phyloP scores from a whole-genome alignment of 345 rosid genomes.

The Xanthoceras sorbifolium region DNA sequence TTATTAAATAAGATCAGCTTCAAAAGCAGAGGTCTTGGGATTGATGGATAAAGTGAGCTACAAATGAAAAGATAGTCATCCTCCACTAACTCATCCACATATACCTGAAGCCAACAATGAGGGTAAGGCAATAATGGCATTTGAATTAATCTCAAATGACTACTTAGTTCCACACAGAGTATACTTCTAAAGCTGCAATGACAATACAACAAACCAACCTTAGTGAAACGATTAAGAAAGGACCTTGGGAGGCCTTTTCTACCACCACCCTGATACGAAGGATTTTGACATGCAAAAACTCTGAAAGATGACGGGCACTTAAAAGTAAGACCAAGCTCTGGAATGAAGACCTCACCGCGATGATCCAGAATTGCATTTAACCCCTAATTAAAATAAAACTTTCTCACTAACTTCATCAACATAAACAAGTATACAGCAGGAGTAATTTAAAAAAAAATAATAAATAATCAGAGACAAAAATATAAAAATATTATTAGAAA shows the following conservation, averaged over 20 bases:
- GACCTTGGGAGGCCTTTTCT: slow-evolving; percentile 97
- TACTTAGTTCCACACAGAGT: not conserved
- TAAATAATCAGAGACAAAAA: slow-evolving; percentile 5
- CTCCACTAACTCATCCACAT: slow-evolving; percentile 84
- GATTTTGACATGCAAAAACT: slow-evolving; percentile 97
- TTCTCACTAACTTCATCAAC: not conserved
- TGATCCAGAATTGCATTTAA: slow-evolving; percentile 96
- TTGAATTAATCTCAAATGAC: not conserved
- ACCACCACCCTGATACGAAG: slow-evolving; percentile 97
- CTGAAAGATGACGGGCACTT: slow-evolving; percentile 82
- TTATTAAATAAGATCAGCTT: slow-evolving; percentile 78
- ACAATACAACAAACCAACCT: slow-evolving; percentile 46
- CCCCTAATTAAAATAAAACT: slow-evolving; percentile 50
- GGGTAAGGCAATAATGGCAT: not conserved
- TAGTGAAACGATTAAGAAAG: slow-evolving; percentile 88
- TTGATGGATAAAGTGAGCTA: slow-evolving; percentile 71
- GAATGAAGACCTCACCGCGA: slow-evolving; percentile 92
- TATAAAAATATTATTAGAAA: not conserved
- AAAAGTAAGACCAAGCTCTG: slow-evolving; percentile 81
- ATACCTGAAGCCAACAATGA: slow-evolving; percentile 60
- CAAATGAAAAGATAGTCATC: slow-evolving; percentile 84
- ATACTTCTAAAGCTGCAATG: not conserved
- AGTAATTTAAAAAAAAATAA: not conserved
- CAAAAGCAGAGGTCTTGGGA: slow-evolving; percentile 62
- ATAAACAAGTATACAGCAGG: not conserved